Percentiles rank a stretch among this genome's conserved stretches.
phyloP scores from a whole-genome alignment of 371 early-diverging fungal genomes.

The Mortierella sp. region DNA sequence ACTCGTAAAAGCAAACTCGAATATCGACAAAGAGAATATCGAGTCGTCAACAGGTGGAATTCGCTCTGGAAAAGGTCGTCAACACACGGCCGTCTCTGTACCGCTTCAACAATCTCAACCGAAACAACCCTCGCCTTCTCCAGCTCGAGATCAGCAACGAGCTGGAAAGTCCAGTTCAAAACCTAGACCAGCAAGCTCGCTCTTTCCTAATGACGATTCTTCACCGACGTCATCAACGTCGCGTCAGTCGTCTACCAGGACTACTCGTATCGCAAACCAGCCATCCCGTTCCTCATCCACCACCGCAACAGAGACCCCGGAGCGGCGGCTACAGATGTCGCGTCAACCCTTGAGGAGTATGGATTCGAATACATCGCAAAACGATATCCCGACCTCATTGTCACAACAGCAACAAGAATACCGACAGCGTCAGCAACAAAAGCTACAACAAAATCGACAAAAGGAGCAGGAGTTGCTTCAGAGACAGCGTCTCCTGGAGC shows the following conservation, averaged over 20 bases:
- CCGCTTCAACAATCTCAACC: background rate
- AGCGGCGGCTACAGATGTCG: background rate
- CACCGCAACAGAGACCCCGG: background rate
- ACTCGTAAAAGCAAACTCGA: background rate
- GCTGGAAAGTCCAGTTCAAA: background rate
- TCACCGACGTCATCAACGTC: background rate
- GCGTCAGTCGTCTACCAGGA: background rate
- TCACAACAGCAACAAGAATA: conserved; percentile 15
- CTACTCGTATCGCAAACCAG: background rate
- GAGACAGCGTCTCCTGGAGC: conserved; percentile 22
- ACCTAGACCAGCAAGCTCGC: background rate
- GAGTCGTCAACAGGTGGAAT: background rate
- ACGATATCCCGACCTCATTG: background rate
- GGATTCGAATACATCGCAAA: background rate
- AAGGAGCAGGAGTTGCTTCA: conserved; percentile 28
- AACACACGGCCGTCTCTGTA: too few relatives aligned
- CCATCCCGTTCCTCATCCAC: background rate
- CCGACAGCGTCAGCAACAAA: conserved; percentile 21
- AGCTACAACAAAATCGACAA: conserved; percentile 24
- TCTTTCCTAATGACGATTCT: background rate
- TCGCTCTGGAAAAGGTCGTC: background rate
- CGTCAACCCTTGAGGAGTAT: background rate
- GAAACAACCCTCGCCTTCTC: background rate
- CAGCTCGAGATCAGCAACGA: background rate
- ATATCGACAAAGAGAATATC: background rate